A percentile compares a stretch with the other conserved stretches of the same genome.
phyloP scores from a whole-genome alignment of 495 filamentous ascomycete species.

The Aspergillus affinis region DNA sequence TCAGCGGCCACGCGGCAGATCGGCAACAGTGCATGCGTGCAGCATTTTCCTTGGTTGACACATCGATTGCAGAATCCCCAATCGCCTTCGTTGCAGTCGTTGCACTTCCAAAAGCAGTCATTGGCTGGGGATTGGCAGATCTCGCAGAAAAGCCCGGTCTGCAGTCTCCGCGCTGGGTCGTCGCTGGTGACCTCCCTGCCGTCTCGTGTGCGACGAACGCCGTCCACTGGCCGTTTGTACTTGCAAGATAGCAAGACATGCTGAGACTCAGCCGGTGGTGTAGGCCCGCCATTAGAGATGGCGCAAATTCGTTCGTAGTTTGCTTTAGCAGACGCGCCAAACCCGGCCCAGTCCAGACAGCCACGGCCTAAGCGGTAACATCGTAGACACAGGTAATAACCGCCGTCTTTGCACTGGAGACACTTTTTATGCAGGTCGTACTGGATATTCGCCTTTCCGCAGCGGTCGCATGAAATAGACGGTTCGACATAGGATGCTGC shows the following conservation, averaged over 20 bases:
- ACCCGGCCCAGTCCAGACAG: slow-evolving; percentile 78
- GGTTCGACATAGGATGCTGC: slow-evolving; percentile 60
- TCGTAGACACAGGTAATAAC: slow-evolving; percentile 71
- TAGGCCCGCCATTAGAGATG: slow-evolving; percentile 43
- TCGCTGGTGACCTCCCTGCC: slow-evolving; percentile 53
- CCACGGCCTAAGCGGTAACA: slow-evolving; percentile 76
- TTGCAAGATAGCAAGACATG: slow-evolving; percentile 68
- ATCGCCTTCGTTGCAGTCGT: slow-evolving; percentile 79
- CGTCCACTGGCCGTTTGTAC: slow-evolving; percentile 57
- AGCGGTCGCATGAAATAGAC: slow-evolving; percentile 67
- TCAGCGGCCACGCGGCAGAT: slow-evolving; percentile 45
- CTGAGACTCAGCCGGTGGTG: slow-evolving; percentile 46
- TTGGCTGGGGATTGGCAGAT: slow-evolving; percentile 70
- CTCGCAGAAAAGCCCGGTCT: slow-evolving; percentile 80
- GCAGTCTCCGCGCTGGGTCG: slow-evolving; percentile 63
- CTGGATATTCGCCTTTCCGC: slow-evolving; percentile 65
- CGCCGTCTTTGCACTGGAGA: slow-evolving; percentile 61
- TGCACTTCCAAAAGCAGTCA: slow-evolving; percentile 81
- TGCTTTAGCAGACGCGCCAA: slow-evolving; percentile 60
- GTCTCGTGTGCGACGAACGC: slow-evolving; percentile 27
- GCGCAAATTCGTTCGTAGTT: slow-evolving; percentile 50
- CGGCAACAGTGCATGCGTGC: slow-evolving; percentile 75
- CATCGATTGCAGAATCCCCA: slow-evolving; percentile 89
- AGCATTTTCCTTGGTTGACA: slow-evolving; percentile 72
- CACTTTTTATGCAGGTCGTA: slow-evolving; percentile 83